A percentile compares a stretch with the other conserved stretches of the same genome.
phyloP scores from a whole-genome alignment of 1,139 yeast species.

The Pneumocystis carinii region DNA sequence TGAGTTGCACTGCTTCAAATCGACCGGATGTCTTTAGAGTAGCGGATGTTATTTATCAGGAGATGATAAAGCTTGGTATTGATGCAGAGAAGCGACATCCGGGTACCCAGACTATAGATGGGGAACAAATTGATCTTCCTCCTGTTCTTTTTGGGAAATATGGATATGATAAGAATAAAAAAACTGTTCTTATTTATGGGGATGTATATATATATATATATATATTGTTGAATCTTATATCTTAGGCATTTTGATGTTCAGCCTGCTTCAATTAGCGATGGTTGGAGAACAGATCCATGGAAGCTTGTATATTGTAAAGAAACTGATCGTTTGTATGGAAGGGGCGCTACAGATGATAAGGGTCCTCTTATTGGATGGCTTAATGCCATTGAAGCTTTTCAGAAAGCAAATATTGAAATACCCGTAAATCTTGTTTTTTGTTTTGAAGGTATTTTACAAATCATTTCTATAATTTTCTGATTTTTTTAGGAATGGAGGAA shows the following conservation, averaged over 20 bases:
- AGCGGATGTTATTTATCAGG: conserved; percentile 64
- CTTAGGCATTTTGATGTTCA: conserved; percentile 62
- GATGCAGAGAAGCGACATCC: conserved; percentile 55
- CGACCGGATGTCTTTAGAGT: conserved; percentile 74
- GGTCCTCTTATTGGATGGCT: conserved; percentile 98
- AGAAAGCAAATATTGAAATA: conserved; percentile 63
- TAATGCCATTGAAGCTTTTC: conserved; percentile 81
- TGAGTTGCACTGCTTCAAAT: conserved; percentile 73
- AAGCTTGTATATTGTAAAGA: conserved; percentile 36
- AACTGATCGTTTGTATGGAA: conserved; percentile 53
- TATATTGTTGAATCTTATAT: background rate
- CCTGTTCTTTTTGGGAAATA: conserved; percentile 82
- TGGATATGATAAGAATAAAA: conserved; percentile 66
- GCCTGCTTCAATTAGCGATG: conserved; percentile 84
- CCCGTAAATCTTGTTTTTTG: conserved; percentile 89
- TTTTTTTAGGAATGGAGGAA: conserved; percentile 58
- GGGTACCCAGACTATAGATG: conserved; percentile 72
- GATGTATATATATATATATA: conserved; percentile 31
- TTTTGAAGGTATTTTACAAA: conserved; percentile 52
- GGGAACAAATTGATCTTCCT: conserved; percentile 58
- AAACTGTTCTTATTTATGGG: conserved; percentile 82
- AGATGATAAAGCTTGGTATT: conserved; percentile 59
- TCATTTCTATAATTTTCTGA: background rate
- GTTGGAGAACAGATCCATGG: conserved; percentile 93
- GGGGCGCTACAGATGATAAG: conserved; percentile 95